Conservation (phyloP, 2,329 filamentous ascomycete genomes). For the Pseudogymnoascus sp. region DNA sequence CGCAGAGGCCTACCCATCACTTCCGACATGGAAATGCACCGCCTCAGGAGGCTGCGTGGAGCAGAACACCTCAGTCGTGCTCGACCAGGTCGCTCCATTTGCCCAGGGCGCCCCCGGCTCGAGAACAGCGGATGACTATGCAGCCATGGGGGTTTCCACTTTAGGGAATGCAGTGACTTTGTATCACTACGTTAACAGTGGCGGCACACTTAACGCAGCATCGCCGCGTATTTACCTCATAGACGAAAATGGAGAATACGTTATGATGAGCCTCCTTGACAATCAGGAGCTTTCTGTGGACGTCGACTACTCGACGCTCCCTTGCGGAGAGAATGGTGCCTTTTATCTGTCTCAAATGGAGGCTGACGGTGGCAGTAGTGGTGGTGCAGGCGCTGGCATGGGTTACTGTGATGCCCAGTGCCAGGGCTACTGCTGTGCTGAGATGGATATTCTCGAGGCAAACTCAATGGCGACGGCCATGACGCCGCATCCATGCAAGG, state of each 20-base stretch:
- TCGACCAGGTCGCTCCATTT: constrained; percentile 35
- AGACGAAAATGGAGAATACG: constrained; percentile 34
- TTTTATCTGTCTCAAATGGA: constrained; percentile 34
- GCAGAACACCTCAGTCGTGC: constrained; percentile 42
- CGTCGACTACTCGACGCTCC: constrained; percentile 35
- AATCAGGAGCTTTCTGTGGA: constrained; percentile 39
- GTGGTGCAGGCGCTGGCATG: constrained; percentile 39
- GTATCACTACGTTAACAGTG: constrained; percentile 37
- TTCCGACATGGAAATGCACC: constrained; percentile 47
- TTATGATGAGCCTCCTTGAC: constrained; percentile 33
- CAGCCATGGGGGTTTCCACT: constrained; percentile 34
- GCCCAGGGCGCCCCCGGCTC: constrained; percentile 26
- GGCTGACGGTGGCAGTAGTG: constrained; percentile 22
- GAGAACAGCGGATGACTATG: constrained; percentile 40
- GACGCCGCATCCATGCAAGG: constrained; percentile 43
- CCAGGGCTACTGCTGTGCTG: constrained; percentile 42
- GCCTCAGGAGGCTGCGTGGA: constrained; percentile 40
- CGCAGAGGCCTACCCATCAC: constrained; percentile 41
- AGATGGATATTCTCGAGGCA: constrained; percentile 50
- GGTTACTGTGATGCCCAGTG: constrained; percentile 42
- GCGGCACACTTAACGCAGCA: constrained; percentile 32
- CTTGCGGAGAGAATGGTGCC: constrained; percentile 35
- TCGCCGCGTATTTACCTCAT: constrained; percentile 37
- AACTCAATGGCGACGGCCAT: constrained; percentile 39
- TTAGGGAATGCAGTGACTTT: constrained; percentile 33